Evolutionary conservation across 257 asterid species (phyloP), one percentile per base, ranked within the genome.

Genomic region (Solanum chilense): DNA sequence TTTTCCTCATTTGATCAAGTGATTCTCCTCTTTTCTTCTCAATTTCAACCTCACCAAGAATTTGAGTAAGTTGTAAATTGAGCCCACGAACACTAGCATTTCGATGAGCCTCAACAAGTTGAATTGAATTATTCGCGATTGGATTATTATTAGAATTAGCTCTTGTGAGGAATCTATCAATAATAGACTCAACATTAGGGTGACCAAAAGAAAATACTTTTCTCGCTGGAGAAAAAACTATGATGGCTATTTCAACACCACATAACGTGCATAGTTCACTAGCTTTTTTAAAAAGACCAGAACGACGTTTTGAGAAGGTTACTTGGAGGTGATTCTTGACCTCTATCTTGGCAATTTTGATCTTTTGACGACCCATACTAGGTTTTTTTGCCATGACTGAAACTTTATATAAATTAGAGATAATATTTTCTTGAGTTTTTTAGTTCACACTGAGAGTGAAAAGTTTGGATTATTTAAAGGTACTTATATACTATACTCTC

Each of bases 201-300:
- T 94, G 95, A 33, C 98, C 98, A 42, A 94, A 96, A 8, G 97
- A 94, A 88, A 94, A 95, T 5, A 92, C 96, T 45, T 94, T 95
- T 14, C 97, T 97, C 0, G 98, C 98, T 0, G 98, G 97, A 14
- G 97, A 93, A 89, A 95, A 95, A 1, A 94, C 95, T 9, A 94
- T 70, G 3, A 96, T 91, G 37, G 92, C 94, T 8, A 94, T 90
- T n/a, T 96, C 97, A 11, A 92, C 98, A 0, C 96, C 98, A 14
- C 96, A 94, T 0, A 96, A 92, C 0, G 93, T 96, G 91, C 96
- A 93, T 3, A 94, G 91, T 82, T 96, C 98, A 70, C 96, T 93
- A 0, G 98, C 98, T 47, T 96, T 96, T 37, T 96, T 94, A 92
- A 92, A 94, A 1, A 94, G 91, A 7, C 98, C 98, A 0, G 93